These are phyloP conservation scores for Erodium texanum DNA, from an alignment of 441 rosid genomes.

Conservation along the genomic window DNA sequence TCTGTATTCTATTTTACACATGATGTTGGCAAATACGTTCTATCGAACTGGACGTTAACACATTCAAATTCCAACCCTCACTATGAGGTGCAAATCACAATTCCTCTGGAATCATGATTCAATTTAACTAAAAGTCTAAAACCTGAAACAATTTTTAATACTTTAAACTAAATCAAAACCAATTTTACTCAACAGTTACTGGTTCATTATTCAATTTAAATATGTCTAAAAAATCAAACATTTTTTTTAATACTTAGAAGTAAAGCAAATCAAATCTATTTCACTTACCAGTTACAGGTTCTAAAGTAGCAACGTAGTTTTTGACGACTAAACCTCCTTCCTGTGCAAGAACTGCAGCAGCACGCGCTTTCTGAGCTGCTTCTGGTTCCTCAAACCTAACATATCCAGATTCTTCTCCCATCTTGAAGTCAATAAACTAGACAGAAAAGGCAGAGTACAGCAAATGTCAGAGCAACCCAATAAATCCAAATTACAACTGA, in stretches of 20 bases:
- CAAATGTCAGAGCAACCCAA: constrained; percentile 6
- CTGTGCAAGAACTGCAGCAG: constrained; percentile 78
- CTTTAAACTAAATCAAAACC: too few species aligned
- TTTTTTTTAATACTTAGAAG: neutral
- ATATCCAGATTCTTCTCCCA: constrained; percentile 72
- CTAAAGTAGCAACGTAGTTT: constrained; percentile 60
- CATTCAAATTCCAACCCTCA: too few species aligned
- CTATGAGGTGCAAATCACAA: too few species aligned
- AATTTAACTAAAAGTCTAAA: too few species aligned
- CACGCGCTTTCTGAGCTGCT: constrained; percentile 85
- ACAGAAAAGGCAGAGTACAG: constrained; percentile 9
- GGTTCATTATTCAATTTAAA: too few species aligned
- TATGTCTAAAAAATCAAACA: neutral
- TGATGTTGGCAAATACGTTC: neutral
- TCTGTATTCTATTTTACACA: neutral
- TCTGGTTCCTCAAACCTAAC: constrained; percentile 80
- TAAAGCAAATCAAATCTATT: neutral
- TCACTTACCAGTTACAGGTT: constrained; percentile 71
- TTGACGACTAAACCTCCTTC: constrained; percentile 78
- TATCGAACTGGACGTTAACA: too few species aligned
- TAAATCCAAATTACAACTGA: too few species aligned
- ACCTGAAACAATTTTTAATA: too few species aligned
- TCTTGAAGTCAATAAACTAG: constrained; percentile 79
- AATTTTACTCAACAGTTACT: too few species aligned
- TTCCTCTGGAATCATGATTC: too few species aligned